Evolutionary conservation across 129 eudicot species (phyloP).

Genomic region (Helichrysum umbraculigerum): DNA sequence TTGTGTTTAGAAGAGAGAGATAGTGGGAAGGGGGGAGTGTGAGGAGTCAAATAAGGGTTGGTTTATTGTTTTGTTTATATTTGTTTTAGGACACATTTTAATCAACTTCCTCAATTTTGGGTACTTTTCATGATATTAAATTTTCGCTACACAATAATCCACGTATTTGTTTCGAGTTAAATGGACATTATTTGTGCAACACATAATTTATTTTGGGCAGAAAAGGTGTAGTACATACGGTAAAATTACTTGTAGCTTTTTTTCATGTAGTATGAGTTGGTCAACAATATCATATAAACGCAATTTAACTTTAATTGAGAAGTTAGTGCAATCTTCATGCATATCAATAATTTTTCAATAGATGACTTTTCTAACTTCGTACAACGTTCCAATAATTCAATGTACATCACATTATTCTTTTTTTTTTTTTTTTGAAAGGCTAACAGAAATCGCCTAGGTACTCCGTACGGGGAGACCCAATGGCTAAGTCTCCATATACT

Average conservation of each 20-base stretch:
- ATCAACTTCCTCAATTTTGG: background rate
- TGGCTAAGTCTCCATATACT: too few species aligned
- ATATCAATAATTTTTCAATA: too few species aligned
- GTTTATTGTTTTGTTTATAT: conserved; percentile 22
- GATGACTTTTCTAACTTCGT: too few species aligned
- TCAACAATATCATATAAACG: background rate
- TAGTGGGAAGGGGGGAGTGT: conserved; percentile 29
- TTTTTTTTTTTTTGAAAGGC: too few species aligned
- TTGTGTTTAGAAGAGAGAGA: conserved; percentile 24
- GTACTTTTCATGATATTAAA: background rate
- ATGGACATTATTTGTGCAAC: background rate
- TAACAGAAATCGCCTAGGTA: too few species aligned
- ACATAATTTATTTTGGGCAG: background rate
- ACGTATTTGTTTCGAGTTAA: background rate
- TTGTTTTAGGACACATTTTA: conserved; percentile 26
- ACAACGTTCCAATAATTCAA: too few species aligned
- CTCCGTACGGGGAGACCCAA: too few species aligned
- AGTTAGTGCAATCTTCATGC: too few species aligned
- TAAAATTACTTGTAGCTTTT: background rate
- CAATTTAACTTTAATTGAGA: too few species aligned
- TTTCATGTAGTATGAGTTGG: background rate
- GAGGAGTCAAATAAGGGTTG: conserved; percentile 41
- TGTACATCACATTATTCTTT: too few species aligned
- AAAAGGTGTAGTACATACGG: background rate
- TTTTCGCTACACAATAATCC: background rate